A percentile compares a stretch with the other conserved stretches of the same genome.
These are phyloP conservation scores for Lathyrus sativus DNA, from an alignment of 306 rosid genomes.

Conservation along the genomic window DNA sequence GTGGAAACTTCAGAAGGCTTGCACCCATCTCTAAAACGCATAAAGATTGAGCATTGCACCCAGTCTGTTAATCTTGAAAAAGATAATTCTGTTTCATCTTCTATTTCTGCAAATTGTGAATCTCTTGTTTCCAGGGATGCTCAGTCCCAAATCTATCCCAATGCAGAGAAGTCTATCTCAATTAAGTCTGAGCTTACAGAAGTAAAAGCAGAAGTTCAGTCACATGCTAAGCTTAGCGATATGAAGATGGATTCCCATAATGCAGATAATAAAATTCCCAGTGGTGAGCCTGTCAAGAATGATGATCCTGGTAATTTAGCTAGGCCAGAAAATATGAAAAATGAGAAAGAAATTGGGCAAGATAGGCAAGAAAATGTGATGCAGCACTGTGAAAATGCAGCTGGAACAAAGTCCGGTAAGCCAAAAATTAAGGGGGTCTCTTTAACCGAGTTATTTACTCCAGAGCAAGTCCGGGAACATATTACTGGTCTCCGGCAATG, in stretches of 20 bases:
- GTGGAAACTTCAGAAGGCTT: conserved; percentile 68
- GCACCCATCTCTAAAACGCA: conserved; percentile 78
- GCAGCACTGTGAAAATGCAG: conserved; percentile 58
- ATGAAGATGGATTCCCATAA: conserved; percentile 52
- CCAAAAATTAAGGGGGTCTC: conserved; percentile 97
- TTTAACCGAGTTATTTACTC: conserved; percentile 85
- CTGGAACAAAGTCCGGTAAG: conserved; percentile 92
- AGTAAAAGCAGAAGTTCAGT: conserved; percentile 62
- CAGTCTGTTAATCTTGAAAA: conserved; percentile 58
- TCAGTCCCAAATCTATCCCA: conserved; percentile 56
- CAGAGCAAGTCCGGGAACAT: conserved; percentile 91
- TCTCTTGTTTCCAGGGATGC: conserved; percentile 50
- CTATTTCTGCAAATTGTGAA: conserved; percentile 55
- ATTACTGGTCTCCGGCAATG: conserved; percentile 88
- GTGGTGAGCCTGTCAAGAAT: conserved; percentile 45
- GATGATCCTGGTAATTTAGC: conserved; percentile 58
- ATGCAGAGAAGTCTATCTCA: conserved; percentile 49
- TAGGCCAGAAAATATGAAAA: conserved; percentile 61
- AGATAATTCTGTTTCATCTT: conserved; percentile 48
- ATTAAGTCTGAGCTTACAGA: conserved; percentile 62
- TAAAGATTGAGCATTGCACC: conserved; percentile 75
- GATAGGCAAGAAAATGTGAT: conserved; percentile 59
- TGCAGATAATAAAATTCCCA: conserved; percentile 51
- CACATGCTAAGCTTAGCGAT: conserved; percentile 51
- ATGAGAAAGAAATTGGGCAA: conserved; percentile 67